Evolutionary conservation across 805 yeast species (phyloP).

Genomic region (Ogataea pignaliae): DNA sequence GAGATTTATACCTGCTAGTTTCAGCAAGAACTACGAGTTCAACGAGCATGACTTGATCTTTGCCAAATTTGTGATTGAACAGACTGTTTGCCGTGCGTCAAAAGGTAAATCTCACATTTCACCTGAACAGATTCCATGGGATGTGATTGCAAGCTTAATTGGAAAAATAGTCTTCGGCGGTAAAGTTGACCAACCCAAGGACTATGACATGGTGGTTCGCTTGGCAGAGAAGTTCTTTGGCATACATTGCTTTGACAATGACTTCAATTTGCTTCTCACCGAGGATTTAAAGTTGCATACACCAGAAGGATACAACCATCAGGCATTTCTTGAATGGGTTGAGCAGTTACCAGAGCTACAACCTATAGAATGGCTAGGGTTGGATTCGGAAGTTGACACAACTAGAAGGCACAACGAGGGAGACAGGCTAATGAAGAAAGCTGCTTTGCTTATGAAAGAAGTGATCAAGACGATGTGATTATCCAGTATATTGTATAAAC

Average conservation of each 20-base stretch:
- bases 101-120: conserved; percentile 33
- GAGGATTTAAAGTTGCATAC: conserved; percentile 25
- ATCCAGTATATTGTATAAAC: too few species aligned
- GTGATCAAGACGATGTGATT: too few species aligned
- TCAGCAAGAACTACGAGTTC: conserved; percentile 58
- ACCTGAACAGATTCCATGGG: conserved; percentile 52
- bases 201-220: conserved; percentile 32
- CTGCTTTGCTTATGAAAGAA: background rate
- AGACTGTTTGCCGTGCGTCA: conserved; percentile 31
- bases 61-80: conserved; percentile 40
- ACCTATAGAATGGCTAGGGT: conserved; percentile 28
- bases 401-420: conserved; percentile 5
- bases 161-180: conserved; percentile 65
- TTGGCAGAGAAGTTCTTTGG: conserved; percentile 38
- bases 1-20: conserved; percentile 61
- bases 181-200: conserved; percentile 42
- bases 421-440: conserved; percentile 2
- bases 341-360: conserved; percentile 47
- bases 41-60: conserved; percentile 66
- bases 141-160: conserved; percentile 42
- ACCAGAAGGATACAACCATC: conserved; percentile 44
- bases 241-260: conserved; percentile 34
- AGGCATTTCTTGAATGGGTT: conserved; percentile 46
- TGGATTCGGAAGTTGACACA: conserved; percentile 12
- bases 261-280: conserved; percentile 38